A percentile compares a stretch with the other conserved stretches of the same genome.
These are phyloP conservation scores for Boletus pseudopeckii DNA, from an alignment of 768 basidiomycete species.

Conservation along the genomic window DNA sequence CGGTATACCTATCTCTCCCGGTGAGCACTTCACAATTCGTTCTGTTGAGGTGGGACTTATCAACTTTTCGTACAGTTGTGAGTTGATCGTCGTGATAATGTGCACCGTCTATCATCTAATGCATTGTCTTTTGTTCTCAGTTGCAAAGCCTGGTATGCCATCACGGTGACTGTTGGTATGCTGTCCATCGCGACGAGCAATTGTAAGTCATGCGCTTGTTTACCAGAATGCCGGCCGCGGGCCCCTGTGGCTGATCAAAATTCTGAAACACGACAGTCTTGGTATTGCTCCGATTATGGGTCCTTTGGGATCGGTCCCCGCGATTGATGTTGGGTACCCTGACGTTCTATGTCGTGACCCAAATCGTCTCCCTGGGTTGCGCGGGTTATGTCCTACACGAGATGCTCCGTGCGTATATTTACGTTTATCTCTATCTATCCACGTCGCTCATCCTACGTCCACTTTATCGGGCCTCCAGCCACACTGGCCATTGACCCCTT, in stretches of 20 bases:
- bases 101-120: background rate
- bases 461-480: constrained; percentile 8
- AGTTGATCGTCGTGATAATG: background rate
- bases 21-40: constrained; percentile 9
- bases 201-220: constrained; percentile 25
- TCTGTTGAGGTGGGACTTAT: background rate
- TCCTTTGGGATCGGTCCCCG: constrained; percentile 32
- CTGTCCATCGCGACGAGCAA: constrained; percentile 35
- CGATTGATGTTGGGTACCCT: constrained; percentile 30
- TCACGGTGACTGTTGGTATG: constrained; percentile 31
- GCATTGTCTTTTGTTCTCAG: constrained; percentile 3
- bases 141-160: constrained; percentile 23
- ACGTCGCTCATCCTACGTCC: background rate
- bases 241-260: constrained; percentile 6
- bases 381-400: constrained; percentile 25
- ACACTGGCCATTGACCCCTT: constrained; percentile 4
- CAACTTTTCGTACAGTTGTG: constrained; percentile 15
- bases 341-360: constrained; percentile 29
- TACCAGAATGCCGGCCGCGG: background rate
- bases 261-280: constrained; percentile 27
- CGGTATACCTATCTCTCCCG: constrained; percentile 6
- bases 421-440: background rate
- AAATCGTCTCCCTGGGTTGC: constrained; percentile 22
- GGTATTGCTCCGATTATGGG: constrained; percentile 39
- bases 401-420: constrained; percentile 26